Base-by-base conservation (phyloP, 2,329 filamentous ascomycete species). In the Epichloe uncinata region DNA sequence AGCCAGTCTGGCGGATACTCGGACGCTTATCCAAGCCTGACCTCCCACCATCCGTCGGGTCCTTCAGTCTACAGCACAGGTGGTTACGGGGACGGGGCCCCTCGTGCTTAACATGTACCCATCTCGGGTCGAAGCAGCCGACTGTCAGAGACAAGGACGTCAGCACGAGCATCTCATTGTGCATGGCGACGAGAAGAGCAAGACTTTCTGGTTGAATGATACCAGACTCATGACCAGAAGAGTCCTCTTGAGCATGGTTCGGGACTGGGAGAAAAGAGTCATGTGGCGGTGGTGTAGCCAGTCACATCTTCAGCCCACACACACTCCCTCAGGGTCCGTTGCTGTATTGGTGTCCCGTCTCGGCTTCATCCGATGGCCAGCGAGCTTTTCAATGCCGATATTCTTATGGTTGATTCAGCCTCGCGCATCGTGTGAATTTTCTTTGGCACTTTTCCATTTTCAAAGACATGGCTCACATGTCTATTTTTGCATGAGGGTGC, bases 11-110 rank as follows among this genome's bases (percentile, higher is more conserved):
- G 65, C 15, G 63, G 59, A 43, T 71, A 70, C 51, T 50, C 63
- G 1, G 68, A 70, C 47, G 58, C 56, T 37, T 72, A 72, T 48
- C 58, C 69, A 13, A 64, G 64, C 52, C 56, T 72, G 48, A 58
- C 62, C 34, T 54, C 66, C 34, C 71, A 71, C 46, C 62, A 66
- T 37, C 58, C 64, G 33, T 42, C 58, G 11, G 55, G 58, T 3
- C 61, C 63, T 46, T 59, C 66, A 7, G 70, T 74, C 45, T 75
- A 75, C 54, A 66, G 63, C 48, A 55, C 65, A 18, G 60, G 63
- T 43, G 62, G 62, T n/a, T 74, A 74, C 53, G 66, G 63, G 47
- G 69, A 72, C 49, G 65, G 66, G 42, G 62, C 64, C 16, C 64
- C 70, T 47, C 66, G 72, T 51, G 67, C 68, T 54, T 74, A 66